phyloP scores from a whole-genome alignment of 2,329 filamentous ascomycete genomes.

The Monosporascus cannonballus region DNA sequence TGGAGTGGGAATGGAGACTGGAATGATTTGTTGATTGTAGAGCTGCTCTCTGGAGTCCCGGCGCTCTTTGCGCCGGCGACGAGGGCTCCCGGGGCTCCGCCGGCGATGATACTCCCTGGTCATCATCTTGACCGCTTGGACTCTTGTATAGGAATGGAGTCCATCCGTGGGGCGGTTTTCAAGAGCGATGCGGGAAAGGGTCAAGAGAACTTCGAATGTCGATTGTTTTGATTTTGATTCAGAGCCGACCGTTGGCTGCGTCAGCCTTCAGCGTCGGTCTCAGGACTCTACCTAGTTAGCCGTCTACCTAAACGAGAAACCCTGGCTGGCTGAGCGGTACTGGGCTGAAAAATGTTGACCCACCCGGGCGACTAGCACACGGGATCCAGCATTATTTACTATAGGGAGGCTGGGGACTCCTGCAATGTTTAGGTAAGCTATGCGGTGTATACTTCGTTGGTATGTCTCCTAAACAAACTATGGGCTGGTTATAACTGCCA shows the following conservation, averaged over 20 bases:
- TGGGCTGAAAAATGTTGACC: not conserved
- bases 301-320: too few relatives aligned
- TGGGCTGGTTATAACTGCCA: too few relatives aligned
- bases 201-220: slow-evolving; percentile 3
- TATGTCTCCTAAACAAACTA: too few relatives aligned
- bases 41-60: slow-evolving; percentile 36
- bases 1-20: slow-evolving; percentile 10
- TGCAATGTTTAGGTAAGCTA: too few relatives aligned
- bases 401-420: too few relatives aligned
- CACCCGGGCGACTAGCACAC: not conserved
- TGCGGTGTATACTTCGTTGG: too few relatives aligned
- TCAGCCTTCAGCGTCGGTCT: not conserved
- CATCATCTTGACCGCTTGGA: slow-evolving; percentile 39
- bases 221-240: slow-evolving; percentile 8
- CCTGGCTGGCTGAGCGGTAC: not conserved
- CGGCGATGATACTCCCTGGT: slow-evolving; percentile 42
- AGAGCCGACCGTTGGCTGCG: not conserved
- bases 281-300: too few relatives aligned
- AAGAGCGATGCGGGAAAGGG: slow-evolving; percentile 2
- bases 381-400: not conserved
- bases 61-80: slow-evolving; percentile 42
- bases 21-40: slow-evolving; percentile 15
- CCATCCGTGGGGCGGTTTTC: slow-evolving; percentile 16
- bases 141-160: slow-evolving; percentile 12
- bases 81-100: slow-evolving; percentile 50